phyloP scores from a whole-genome alignment of 148 eudicot species.

The Fagopyrum tataricum region DNA sequence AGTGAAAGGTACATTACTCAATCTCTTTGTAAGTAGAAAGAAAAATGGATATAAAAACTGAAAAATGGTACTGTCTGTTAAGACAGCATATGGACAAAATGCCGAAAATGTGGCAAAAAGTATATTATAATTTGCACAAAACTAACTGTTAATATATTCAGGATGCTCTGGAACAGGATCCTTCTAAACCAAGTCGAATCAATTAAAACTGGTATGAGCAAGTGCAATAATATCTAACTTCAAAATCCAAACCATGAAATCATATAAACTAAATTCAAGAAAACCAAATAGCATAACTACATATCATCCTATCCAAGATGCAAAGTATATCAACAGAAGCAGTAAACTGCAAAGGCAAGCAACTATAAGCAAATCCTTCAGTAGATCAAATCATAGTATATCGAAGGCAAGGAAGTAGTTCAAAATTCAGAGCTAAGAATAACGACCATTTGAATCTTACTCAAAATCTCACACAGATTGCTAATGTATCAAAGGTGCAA shows the following conservation, averaged over 20 bases:
- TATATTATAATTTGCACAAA: not conserved
- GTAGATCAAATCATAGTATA: not conserved
- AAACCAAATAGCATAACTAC: not conserved
- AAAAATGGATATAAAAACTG: not conserved
- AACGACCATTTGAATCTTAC: not conserved
- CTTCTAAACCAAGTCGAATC: not conserved
- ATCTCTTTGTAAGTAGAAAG: not conserved
- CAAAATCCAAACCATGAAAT: not conserved
- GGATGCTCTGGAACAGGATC: not conserved
- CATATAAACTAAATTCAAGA: not conserved
- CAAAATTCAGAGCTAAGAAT: not conserved
- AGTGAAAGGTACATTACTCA: not conserved
- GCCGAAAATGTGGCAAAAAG: not conserved
- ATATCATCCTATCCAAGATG: not conserved
- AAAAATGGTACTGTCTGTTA: not conserved
- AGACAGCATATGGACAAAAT: not conserved
- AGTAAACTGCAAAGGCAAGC: too few species aligned
- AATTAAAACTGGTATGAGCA: not conserved
- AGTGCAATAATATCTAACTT: not conserved
- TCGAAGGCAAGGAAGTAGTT: not conserved
- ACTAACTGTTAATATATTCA: not conserved
- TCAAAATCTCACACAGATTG: not conserved
- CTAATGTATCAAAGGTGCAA: not conserved
- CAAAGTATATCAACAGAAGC: too few species aligned
- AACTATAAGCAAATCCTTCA: not conserved